Evolutionary conservation across 2,329 filamentous ascomycete species (phyloP), one percentile per base, ranked within the genome.

Genomic region (Nemania diffusa): DNA sequence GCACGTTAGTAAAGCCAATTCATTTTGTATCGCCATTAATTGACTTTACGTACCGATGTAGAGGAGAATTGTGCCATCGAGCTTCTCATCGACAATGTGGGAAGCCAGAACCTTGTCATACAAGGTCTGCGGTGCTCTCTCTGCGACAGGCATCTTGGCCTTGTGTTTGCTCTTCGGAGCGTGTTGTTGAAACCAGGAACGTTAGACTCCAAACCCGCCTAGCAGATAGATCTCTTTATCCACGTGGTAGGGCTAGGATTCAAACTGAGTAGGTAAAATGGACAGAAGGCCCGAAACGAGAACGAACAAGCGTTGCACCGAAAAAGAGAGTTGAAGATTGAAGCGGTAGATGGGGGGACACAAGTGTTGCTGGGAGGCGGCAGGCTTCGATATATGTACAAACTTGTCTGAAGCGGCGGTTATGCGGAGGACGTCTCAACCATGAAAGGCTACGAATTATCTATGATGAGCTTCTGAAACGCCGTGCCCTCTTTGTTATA

Each of bases 61-160:
- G 67, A 98, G 86, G 72, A 97, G 84, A 75, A 97, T 85, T 65
- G 94, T 97, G 81, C 95, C 95, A 82, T 98, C 95, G 63, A 93
- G 88, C 86, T 94, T 93, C 88, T 97, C 92, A 77, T 97, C 93
- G 78, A 99, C 94, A 76, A 98, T 91, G 81, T 99, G 96, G 83
- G 91, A 91, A 76, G 93, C 89, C 76, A 98, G 91, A 81, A 98
- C 94, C 90, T 98, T 98, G 87, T 98, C 95, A 84, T 98, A 98
- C 78, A 97, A 87, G 75, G 94, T 97, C 82, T 90, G 90, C 62
- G 92, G 93, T 34, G 68, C 68, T 58, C 69, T 62, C 63, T 75
- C 74, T 67, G 74, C 74, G 56, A 68, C 60, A 61, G 93, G 93
- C 93, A 97, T 97, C n/a, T 57, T 71, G 70, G 55, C 26, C 29